Evolutionary conservation across 768 basidiomycete genomes (phyloP), one percentile per base, ranked within the genome.

Genomic region (Kwoniella europaea): DNA sequence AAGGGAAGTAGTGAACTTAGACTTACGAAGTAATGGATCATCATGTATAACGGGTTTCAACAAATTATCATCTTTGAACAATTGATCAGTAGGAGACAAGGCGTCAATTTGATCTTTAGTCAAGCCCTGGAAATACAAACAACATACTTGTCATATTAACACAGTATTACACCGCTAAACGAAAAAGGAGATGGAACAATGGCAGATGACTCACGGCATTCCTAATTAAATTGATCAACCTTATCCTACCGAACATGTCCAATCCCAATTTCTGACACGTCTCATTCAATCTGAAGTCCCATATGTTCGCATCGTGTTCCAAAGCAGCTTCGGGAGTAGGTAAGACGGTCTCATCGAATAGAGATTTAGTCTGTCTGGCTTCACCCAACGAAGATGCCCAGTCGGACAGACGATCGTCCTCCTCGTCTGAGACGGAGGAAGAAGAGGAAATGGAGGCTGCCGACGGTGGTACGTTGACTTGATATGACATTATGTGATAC

Each of bases 21-120:
- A 86, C 91, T 79, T 77, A 97, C 96, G 92, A 24, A 98, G 89
- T 13, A 97, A 84, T 1, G 93, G 91, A 80, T 98, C 96, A 76
- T 94, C 91, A 77, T 92, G 90, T 54, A 97, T 74, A 35, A 88
- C 89, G 2, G 96, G 96, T 52, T 88, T 87, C 22, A 98, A 88
- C 78, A 92, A 92, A 66, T 88, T 88, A 78, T 98, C 95, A 9
- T 89, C 88, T 13, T 85, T 80, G 71, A 95, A 88, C 75, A 93
- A 87, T 0, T 86, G 63, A 79, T 92, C 91, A 0, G 83, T 80
- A 22, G 68, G 56, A 2, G 54, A 59, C 44, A 70, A 57, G 18
- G 63, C 68, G 2, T 46, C 56, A 22, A 70, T 70, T 46, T 70
- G 68, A 20, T 63, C 68, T 60, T 70, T 70, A 22, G 60, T 60